These are phyloP conservation scores for Solanum appendiculatum DNA, from an alignment of 257 asterid species.

Conservation along the genomic window DNA sequence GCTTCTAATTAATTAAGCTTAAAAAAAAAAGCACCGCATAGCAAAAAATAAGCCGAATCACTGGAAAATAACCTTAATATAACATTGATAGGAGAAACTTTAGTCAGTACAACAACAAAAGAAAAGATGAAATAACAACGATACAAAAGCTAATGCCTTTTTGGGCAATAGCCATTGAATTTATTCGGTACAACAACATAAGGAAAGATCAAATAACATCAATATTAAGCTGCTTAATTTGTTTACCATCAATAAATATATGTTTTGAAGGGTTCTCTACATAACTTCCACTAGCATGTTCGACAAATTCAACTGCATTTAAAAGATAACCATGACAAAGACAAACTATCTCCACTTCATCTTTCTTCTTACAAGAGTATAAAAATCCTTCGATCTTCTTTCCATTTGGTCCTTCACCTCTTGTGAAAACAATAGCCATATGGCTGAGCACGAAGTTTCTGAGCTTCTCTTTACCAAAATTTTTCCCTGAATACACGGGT, in stretches of 20 bases:
- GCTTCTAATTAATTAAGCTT: background rate
- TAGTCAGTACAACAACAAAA: background rate
- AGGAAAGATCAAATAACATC: background rate
- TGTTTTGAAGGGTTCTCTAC: slow-evolving; percentile 61
- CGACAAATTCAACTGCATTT: slow-evolving; percentile 58
- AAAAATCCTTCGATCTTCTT: slow-evolving; percentile 46
- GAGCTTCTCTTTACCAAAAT: background rate
- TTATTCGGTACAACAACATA: background rate
- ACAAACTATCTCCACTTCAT: slow-evolving; percentile 57
- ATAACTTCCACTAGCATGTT: slow-evolving; percentile 59
- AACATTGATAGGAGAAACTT: background rate
- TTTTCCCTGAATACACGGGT: background rate
- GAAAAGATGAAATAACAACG: no score
- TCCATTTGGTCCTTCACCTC: slow-evolving; percentile 32
- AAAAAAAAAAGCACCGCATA: background rate
- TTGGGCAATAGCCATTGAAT: background rate
- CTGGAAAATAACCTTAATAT: background rate
- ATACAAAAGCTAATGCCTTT: background rate
- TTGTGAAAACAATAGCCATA: slow-evolving; percentile 49
- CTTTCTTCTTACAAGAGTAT: slow-evolving; percentile 44
- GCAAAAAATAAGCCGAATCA: background rate
- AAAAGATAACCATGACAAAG: slow-evolving; percentile 67
- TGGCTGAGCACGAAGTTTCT: slow-evolving; percentile 35
- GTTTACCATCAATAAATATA: slow-evolving; percentile 24
- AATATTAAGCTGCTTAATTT: no score